These are phyloP conservation scores for Epichloe uncinata DNA, from an alignment of 2,329 filamentous ascomycete species.

Conservation along the genomic window DNA sequence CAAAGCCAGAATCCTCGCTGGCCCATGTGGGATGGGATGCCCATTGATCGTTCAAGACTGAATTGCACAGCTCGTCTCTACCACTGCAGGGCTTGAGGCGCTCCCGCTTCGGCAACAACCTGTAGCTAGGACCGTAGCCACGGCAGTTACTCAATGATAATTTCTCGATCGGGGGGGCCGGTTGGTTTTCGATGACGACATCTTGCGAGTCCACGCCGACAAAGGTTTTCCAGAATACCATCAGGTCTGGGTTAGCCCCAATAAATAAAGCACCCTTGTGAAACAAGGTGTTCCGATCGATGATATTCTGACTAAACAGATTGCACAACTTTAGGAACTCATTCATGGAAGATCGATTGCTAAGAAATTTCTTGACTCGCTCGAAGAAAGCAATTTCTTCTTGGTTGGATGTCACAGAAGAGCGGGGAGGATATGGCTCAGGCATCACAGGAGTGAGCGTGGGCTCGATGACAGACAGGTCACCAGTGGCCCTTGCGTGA, in stretches of 20 bases:
- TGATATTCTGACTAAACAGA: slow-evolving; percentile 83
- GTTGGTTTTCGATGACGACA: slow-evolving; percentile 64
- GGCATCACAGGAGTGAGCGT: slow-evolving; percentile 81
- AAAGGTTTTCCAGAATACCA: slow-evolving; percentile 76
- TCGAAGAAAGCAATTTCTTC: slow-evolving; percentile 94
- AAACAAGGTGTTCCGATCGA: slow-evolving; percentile 71
- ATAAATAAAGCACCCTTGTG: slow-evolving; percentile 79
- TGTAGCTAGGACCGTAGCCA: slow-evolving; percentile 90
- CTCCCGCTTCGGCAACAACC: slow-evolving; percentile 79
- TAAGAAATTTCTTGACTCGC: slow-evolving; percentile 88
- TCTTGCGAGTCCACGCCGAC: slow-evolving; percentile 67
- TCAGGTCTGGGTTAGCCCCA: slow-evolving; percentile 76
- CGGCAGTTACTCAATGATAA: slow-evolving; percentile 94
- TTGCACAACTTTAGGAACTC: slow-evolving; percentile 98
- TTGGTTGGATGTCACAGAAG: slow-evolving; percentile 57
- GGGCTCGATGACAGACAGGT: slow-evolving; percentile 59
- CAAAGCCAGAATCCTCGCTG: slow-evolving; percentile 93
- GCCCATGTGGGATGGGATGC: slow-evolving; percentile 98
- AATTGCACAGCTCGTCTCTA: slow-evolving; percentile 84
- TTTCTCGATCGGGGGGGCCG: slow-evolving; percentile 63
- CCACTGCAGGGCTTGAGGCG: slow-evolving; percentile 86
- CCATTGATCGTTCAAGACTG: slow-evolving; percentile 95
- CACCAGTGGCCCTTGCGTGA: slow-evolving; percentile 48
- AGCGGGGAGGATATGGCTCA: slow-evolving; percentile 68
- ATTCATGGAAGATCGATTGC: slow-evolving; percentile 82